Conservation (phyloP, 2,329 filamentous ascomycete genomes). For the Colletotrichum zoysiae region DNA sequence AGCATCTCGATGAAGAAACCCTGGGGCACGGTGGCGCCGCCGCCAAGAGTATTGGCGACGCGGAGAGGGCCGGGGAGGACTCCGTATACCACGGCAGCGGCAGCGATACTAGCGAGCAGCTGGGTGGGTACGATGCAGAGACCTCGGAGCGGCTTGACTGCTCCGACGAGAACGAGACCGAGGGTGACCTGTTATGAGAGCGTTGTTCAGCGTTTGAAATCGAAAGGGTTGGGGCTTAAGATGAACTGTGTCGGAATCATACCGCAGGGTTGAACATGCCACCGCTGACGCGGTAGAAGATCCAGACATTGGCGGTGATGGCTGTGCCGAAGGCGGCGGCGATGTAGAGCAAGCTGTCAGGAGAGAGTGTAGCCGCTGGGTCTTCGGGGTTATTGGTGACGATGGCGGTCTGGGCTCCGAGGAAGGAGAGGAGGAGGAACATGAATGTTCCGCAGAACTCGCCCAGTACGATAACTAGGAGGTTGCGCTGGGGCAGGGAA, state of each 20-base stretch:
- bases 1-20: slow-evolving; percentile 78
- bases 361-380: slow-evolving; percentile 39
- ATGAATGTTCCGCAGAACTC: slow-evolving; percentile 67
- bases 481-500: slow-evolving; percentile 46
- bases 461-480: slow-evolving; percentile 57
- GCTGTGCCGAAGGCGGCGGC: slow-evolving; percentile 63
- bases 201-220: not conserved
- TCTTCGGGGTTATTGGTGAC: slow-evolving; percentile 48
- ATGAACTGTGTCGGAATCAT: not conserved
- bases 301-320: slow-evolving; percentile 65
- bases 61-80: slow-evolving; percentile 45
- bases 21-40: slow-evolving; percentile 56
- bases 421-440: slow-evolving; percentile 61
- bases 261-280: slow-evolving; percentile 62
- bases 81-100: slow-evolving; percentile 66
- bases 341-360: slow-evolving; percentile 54
- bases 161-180: slow-evolving; percentile 68
- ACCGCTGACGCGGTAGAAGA: slow-evolving; percentile 67
- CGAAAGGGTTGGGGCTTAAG: not conserved
- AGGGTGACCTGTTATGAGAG: slow-evolving; percentile 60
- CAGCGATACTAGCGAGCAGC: slow-evolving; percentile 68
- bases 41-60: slow-evolving; percentile 53
- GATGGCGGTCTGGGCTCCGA: slow-evolving; percentile 55
- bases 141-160: slow-evolving; percentile 64
- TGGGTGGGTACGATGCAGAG: slow-evolving; percentile 67